Percentiles rank a stretch among this genome's conserved stretches.
phyloP scores from a whole-genome alignment of 768 basidiomycete species.

The Cyclocybe aegerita region DNA sequence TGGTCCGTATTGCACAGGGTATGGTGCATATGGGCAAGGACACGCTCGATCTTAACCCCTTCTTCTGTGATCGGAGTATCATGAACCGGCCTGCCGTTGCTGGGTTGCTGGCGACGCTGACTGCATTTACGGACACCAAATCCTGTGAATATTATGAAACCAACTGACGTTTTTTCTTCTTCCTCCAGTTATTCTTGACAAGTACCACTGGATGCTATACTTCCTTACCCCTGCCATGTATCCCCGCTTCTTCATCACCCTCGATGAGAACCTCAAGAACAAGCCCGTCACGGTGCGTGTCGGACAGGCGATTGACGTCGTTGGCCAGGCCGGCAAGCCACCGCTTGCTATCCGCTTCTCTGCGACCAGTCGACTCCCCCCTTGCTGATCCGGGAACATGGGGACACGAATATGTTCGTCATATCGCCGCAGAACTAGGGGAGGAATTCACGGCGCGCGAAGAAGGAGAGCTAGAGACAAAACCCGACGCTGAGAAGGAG shows the following conservation, averaged over 20 bases:
- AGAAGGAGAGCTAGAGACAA: conserved; percentile 35
- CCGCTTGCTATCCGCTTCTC: conserved; percentile 78
- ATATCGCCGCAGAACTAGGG: conserved; percentile 93
- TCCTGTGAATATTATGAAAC: conserved; percentile 53
- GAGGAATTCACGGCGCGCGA: conserved; percentile 85
- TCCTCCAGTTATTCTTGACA: conserved; percentile 83
- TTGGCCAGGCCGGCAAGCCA: conserved; percentile 97
- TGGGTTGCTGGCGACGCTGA: conserved; percentile 82
- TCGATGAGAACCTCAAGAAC: conserved; percentile 87
- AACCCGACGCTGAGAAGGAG: conserved; percentile 26
- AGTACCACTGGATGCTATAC: conserved; percentile 98
- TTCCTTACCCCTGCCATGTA: conserved; percentile 97
- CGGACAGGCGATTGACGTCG: conserved; percentile 96
- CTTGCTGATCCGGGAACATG: conserved; percentile 91
- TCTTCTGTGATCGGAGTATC: conserved; percentile 89
- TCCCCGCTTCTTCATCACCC: conserved; percentile 96
- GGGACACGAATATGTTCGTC: conserved; percentile 99
- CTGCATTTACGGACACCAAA: conserved; percentile 93
- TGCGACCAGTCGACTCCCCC: conserved; percentile 62
- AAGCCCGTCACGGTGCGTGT: conserved; percentile 92
- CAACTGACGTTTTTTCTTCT: conserved; percentile 1
- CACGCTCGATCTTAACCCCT: conserved; percentile 94
- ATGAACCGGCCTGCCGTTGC: conserved; percentile 90
- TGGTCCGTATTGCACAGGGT: conserved; percentile 94
- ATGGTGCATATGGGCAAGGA: conserved; percentile 99